Percentiles rank a stretch among this genome's conserved stretches.
phyloP scores from a whole-genome alignment of 2,329 filamentous ascomycete genomes.

The Botrytis pseudocinerea region DNA sequence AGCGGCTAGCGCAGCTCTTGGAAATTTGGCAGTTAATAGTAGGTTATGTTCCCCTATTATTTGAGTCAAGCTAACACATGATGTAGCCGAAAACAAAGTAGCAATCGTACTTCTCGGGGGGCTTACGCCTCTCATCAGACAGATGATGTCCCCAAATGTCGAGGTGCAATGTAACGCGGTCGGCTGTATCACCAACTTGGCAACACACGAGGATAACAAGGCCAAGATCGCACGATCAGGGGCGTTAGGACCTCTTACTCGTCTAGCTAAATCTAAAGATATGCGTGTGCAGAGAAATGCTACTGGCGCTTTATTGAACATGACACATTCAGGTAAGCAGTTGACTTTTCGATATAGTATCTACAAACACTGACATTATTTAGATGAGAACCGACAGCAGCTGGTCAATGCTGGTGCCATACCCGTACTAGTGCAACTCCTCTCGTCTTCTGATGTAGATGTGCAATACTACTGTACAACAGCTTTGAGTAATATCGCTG shows the following conservation, averaged over 20 bases:
- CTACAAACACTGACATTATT: constrained; percentile 26
- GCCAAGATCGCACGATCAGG: constrained; percentile 96
- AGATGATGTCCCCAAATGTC: constrained; percentile 98
- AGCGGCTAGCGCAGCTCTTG: constrained; percentile 91
- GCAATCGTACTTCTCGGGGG: constrained; percentile 91
- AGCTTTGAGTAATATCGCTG: constrained; percentile 96
- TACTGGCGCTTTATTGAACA: constrained; percentile 93
- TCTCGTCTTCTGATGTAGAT: constrained; percentile 90
- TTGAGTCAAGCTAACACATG: constrained; percentile 44
- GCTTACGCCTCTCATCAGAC: constrained; percentile 85
- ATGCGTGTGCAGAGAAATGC: constrained; percentile 98
- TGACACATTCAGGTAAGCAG: constrained; percentile 91
- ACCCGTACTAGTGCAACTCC: constrained; percentile 90
- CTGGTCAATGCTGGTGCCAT: constrained; percentile 98
- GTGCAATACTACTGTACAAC: constrained; percentile 99
- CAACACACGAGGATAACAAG: constrained; percentile 98
- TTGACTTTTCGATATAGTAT: neutral
- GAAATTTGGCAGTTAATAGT: constrained; percentile 98
- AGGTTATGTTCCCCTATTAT: constrained; percentile 43
- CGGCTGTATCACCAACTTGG: constrained; percentile 96
- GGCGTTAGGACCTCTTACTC: constrained; percentile 84
- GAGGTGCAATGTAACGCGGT: constrained; percentile 99
- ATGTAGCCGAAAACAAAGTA: constrained; percentile 94
- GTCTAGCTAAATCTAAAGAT: constrained; percentile 93
- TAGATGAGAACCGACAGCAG: constrained; percentile 96